phyloP scores from a whole-genome alignment of 2,329 filamentous ascomycete species.

The Metarhizium album region DNA sequence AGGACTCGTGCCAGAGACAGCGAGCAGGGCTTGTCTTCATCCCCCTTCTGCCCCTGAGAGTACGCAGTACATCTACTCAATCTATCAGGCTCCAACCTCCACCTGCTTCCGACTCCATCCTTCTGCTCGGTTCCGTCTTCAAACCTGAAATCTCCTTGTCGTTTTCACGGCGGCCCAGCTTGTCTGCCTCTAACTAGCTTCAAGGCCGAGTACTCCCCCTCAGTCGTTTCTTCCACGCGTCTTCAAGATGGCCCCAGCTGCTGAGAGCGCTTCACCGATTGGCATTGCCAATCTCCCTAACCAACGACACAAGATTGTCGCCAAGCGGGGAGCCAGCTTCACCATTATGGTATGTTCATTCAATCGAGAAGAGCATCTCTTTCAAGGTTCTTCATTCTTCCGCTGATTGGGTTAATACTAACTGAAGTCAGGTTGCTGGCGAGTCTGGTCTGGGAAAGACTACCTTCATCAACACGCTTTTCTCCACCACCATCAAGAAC shows the following conservation, averaged over 20 bases:
- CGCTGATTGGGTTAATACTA: not conserved
- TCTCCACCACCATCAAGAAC: conserved; percentile 99
- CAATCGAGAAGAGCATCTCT: not conserved
- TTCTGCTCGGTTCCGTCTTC: conserved; percentile 5
- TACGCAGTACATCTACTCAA: conserved; percentile 10
- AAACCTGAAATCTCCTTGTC: conserved; percentile 1
- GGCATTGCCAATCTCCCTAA: conserved; percentile 66
- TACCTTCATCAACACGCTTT: conserved; percentile 99
- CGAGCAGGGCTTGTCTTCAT: conserved; percentile 13
- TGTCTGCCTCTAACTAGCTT: conserved; percentile 5
- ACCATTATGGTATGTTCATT: conserved; percentile 77
- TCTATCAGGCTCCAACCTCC: conserved; percentile 6
- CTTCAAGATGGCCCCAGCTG: conserved; percentile 44
- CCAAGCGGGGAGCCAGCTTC: conserved; percentile 87
- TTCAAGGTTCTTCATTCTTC: not conserved
- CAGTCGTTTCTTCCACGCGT: conserved; percentile 6
- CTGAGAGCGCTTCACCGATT: conserved; percentile 56
- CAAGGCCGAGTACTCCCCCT: not conserved
- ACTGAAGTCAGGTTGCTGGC: conserved; percentile 66
- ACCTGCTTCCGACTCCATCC: conserved; percentile 8
- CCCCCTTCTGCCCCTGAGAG: conserved; percentile 21
- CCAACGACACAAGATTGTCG: conserved; percentile 66
- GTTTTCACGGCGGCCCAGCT: conserved; percentile 5
- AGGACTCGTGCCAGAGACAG: conserved; percentile 4
- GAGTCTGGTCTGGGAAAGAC: conserved; percentile 98